phyloP scores from a whole-genome alignment of 768 basidiomycete species.

The Tylopilus intermedius region DNA sequence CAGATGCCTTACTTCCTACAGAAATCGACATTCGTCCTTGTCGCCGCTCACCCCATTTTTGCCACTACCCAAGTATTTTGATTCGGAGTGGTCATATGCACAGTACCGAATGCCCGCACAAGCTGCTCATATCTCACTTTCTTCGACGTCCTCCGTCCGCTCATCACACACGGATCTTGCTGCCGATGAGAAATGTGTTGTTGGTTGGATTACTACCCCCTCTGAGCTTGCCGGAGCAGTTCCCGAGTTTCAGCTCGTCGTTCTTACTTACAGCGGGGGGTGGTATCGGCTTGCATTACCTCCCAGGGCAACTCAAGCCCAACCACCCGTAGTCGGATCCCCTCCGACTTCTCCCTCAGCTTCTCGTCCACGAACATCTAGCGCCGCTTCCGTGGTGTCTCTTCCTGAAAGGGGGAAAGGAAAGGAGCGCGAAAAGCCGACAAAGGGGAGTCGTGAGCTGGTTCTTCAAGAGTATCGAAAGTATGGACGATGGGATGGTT shows the following conservation, averaged over 20 bases:
- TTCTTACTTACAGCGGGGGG: constrained; percentile 83
- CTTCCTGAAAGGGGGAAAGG: constrained; percentile 51
- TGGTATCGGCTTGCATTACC: constrained; percentile 84
- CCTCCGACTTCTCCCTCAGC: constrained; percentile 40
- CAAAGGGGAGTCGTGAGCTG: constrained; percentile 61
- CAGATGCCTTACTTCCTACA: constrained; percentile 27
- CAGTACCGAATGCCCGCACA: constrained; percentile 86
- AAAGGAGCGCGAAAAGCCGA: constrained; percentile 50
- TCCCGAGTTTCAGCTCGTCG: constrained; percentile 71
- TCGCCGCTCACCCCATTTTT: constrained; percentile 76
- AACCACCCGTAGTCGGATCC: constrained; percentile 30
- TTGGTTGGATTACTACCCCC: constrained; percentile 73
- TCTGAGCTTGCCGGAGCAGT: constrained; percentile 31
- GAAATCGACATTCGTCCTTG: constrained; percentile 81
- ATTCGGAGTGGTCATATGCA: constrained; percentile 95
- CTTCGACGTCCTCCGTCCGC: constrained; percentile 54
- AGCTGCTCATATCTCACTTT: constrained; percentile 74
- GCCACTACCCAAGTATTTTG: constrained; percentile 84
- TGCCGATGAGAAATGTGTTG: constrained; percentile 81
- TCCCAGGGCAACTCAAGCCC: constrained; percentile 19
- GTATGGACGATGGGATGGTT: constrained; percentile 88
- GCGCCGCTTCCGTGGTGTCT: constrained; percentile 46
- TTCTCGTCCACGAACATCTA: constrained; percentile 47
- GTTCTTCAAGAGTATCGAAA: constrained; percentile 70
- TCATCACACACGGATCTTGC: constrained; percentile 55